These are phyloP conservation scores for Globisporangium paddicum DNA, from an alignment of 352 stramenopile species.

Conservation along the genomic window DNA sequence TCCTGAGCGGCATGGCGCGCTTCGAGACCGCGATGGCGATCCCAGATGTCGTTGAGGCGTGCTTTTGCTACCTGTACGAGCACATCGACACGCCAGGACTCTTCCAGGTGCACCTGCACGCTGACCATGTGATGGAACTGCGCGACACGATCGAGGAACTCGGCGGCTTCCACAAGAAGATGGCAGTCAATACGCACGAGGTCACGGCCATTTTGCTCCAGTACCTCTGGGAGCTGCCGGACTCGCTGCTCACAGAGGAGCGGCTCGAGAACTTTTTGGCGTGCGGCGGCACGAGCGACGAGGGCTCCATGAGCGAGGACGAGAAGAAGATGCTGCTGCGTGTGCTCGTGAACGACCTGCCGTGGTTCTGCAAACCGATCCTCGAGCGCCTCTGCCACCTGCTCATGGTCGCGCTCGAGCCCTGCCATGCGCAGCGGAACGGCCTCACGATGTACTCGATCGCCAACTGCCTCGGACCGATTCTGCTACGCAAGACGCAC, in stretches of 20 bases:
- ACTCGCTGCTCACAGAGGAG: constrained; percentile 71
- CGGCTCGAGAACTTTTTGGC: constrained; percentile 66
- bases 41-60: constrained; percentile 72
- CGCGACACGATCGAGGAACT: constrained; percentile 81
- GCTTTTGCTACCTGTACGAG: constrained; percentile 76
- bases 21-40: constrained; percentile 84
- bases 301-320: constrained; percentile 40
- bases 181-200: constrained; percentile 77
- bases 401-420: constrained; percentile 53
- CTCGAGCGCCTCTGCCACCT: constrained; percentile 70
- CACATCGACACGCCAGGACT: constrained; percentile 70
- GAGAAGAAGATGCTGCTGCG: constrained; percentile 58
- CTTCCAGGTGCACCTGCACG: constrained; percentile 77
- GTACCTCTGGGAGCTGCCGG: constrained; percentile 81
- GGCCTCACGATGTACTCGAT: constrained; percentile 64
- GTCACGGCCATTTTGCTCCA: constrained; percentile 73
- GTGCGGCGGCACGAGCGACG: constrained; percentile 27
- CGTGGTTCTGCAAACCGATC: constrained; percentile 75
- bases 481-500: constrained; percentile 55
- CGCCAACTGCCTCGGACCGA: constrained; percentile 55
- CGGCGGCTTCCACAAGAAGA: constrained; percentile 77
- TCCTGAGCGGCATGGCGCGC: constrained; percentile 77
- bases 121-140: constrained; percentile 72
- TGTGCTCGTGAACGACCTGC: constrained; percentile 76
- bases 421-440: constrained; percentile 57